These are phyloP conservation scores for Pythium scleroteichum DNA, from an alignment of 352 stramenopile genomes.

Conservation along the genomic window DNA sequence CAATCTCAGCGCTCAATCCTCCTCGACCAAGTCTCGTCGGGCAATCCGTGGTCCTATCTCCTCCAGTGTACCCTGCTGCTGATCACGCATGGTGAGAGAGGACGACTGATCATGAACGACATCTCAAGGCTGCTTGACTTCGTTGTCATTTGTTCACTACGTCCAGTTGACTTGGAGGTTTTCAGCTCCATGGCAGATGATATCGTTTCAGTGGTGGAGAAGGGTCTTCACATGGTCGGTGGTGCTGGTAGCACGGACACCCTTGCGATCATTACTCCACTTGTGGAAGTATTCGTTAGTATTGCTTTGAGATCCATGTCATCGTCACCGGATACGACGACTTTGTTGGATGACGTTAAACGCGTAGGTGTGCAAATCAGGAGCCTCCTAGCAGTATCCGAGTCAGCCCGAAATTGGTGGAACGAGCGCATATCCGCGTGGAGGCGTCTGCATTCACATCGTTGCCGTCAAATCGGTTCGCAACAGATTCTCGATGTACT, in stretches of 20 bases:
- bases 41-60: slow-evolving; percentile 15
- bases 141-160: slow-evolving; percentile 2
- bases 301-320: neutral
- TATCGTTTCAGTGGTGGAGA: neutral
- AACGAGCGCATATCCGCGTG: neutral
- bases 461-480: neutral
- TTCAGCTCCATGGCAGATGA: slow-evolving; percentile 9
- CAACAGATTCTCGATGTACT: slow-evolving; percentile 4
- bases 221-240: neutral
- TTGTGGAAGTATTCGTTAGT: slow-evolving; percentile 19
- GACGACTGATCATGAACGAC: slow-evolving; percentile 7
- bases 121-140: slow-evolving; percentile 13
- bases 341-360: neutral
- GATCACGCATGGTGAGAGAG: neutral
- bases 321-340: neutral
- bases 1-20: slow-evolving; percentile 24
- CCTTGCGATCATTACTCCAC: slow-evolving; percentile 1
- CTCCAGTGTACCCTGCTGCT: neutral
- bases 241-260: neutral
- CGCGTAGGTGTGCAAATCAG: slow-evolving; percentile 1
- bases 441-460: slow-evolving; percentile 5
- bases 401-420: neutral
- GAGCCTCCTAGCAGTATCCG: neutral
- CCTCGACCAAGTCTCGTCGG: slow-evolving; percentile 32
- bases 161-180: neutral